Evolutionary conservation across 768 basidiomycete species (phyloP).

Genomic region (Tephrocybe sp.): DNA sequence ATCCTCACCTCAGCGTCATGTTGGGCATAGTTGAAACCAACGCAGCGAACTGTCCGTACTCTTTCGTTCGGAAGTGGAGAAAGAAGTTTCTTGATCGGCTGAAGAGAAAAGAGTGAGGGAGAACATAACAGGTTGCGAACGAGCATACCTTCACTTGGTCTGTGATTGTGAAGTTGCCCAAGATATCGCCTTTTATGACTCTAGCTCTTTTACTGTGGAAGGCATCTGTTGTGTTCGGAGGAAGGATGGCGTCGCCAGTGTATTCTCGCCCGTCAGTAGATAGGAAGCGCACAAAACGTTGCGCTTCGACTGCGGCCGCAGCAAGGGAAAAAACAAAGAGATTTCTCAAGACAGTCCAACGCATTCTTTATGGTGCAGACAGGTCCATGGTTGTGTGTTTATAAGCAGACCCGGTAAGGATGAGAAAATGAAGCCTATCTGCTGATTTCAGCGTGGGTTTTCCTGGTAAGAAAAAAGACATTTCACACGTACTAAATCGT

Average conservation of each 20-base stretch:
- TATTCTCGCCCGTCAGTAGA: slow-evolving; percentile 27
- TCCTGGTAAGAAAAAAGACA: no score
- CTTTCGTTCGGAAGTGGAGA: slow-evolving; percentile 26
- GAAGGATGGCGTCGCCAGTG: slow-evolving; percentile 26
- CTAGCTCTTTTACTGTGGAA: slow-evolving; percentile 22
- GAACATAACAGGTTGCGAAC: background rate
- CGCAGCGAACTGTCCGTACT: slow-evolving; percentile 26
- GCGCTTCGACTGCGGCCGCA: slow-evolving; percentile 17
- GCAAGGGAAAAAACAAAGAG: slow-evolving; percentile 8
- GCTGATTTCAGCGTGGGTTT: no score
- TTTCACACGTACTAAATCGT: no score
- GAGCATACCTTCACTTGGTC: slow-evolving; percentile 21
- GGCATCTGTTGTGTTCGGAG: slow-evolving; percentile 19
- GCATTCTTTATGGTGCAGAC: slow-evolving; percentile 7
- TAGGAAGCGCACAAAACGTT: slow-evolving; percentile 27
- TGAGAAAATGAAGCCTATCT: background rate
- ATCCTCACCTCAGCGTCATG: slow-evolving; percentile 22
- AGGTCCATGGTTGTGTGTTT: background rate
- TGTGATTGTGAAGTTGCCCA: slow-evolving; percentile 26
- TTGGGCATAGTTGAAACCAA: slow-evolving; percentile 28
- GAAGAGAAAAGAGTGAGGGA: background rate
- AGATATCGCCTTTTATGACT: slow-evolving; percentile 25
- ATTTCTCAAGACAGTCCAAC: background rate
- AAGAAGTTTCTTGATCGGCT: slow-evolving; percentile 25
- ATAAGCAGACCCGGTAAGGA: background rate